These are phyloP conservation scores for Dictyostelium purpureum DNA, from an alignment of 78 protist species.

Conservation along the genomic window DNA sequence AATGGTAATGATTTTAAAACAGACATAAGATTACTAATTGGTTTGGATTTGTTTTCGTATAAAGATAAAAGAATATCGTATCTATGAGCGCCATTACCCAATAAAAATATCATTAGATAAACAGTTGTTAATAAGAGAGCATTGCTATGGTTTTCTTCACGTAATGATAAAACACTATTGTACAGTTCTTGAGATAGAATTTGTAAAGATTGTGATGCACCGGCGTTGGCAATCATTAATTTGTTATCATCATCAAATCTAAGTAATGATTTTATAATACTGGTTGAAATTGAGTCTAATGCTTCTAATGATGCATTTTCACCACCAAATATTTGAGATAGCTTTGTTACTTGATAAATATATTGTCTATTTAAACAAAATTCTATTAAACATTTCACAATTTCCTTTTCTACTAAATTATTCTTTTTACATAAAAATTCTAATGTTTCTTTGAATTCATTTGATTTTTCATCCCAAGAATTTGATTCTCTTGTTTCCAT, in stretches of 20 bases:
- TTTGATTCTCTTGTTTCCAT: not conserved
- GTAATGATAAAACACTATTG: not conserved
- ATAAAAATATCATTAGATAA: slow-evolving; percentile 29
- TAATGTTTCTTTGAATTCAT: not conserved
- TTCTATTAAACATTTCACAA: slow-evolving; percentile 1
- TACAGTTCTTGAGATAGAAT: not conserved
- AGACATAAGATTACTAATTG: not conserved
- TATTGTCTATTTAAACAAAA: slow-evolving; percentile 51
- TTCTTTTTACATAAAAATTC: not conserved
- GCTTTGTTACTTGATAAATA: slow-evolving; percentile 3
- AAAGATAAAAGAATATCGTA: slow-evolving; percentile 26
- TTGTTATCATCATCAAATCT: slow-evolving; percentile 18
- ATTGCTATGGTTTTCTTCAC: not conserved
- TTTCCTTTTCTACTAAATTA: not conserved
- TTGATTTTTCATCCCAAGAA: not conserved
- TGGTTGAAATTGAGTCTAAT: not conserved
- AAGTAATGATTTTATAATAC: slow-evolving; percentile 33
- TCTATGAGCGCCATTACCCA: slow-evolving; percentile 30
- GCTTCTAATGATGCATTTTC: not conserved
- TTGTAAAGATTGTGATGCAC: not conserved
- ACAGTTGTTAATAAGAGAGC: not conserved
- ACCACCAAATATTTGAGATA: not conserved
- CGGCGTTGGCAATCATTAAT: not conserved
- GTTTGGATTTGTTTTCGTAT: not conserved
- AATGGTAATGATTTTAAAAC: not conserved